Percentiles rank a stretch among this genome's conserved stretches.
These are phyloP conservation scores for Aspergillus arachidicola DNA, from an alignment of 2,329 filamentous ascomycete genomes.

Conservation along the genomic window DNA sequence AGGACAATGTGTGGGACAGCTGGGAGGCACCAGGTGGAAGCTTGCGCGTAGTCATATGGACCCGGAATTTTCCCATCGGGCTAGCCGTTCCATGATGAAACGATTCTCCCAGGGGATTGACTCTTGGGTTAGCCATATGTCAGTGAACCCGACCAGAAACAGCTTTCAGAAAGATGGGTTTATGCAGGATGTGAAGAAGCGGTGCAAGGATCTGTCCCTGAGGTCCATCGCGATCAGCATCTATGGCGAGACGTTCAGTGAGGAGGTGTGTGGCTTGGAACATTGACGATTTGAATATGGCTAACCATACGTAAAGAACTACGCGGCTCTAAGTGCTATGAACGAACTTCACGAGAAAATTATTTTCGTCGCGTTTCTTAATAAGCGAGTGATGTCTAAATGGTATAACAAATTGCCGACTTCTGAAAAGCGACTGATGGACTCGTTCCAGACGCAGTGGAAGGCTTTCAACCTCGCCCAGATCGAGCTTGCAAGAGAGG, in stretches of 20 bases:
- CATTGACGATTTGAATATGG: not conserved
- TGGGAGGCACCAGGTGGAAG: not conserved
- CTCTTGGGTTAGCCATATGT: not conserved
- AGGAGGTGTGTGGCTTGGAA: not conserved
- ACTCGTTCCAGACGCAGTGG: not conserved
- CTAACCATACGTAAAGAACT: not conserved
- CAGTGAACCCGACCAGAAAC: not conserved
- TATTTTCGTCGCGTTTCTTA: not conserved
- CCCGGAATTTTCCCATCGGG: not conserved
- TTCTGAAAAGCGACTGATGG: not conserved
- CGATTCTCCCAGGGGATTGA: not conserved
- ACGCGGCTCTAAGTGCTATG: not conserved
- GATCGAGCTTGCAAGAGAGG: not conserved
- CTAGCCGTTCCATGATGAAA: not conserved
- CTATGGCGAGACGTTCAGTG: not conserved
- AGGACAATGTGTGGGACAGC: not conserved
- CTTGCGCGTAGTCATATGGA: not conserved
- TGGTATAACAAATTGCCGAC: not conserved
- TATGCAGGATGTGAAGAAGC: not conserved
- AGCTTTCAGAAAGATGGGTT: not conserved
- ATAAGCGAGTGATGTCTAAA: not conserved
- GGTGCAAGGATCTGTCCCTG: not conserved
- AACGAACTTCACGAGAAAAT: not conserved
- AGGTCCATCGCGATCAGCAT: not conserved
- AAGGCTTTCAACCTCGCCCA: not conserved